These are phyloP conservation scores for Cladosporium cucumerinum DNA, from an alignment of 2,329 filamentous ascomycete species.

Conservation along the genomic window DNA sequence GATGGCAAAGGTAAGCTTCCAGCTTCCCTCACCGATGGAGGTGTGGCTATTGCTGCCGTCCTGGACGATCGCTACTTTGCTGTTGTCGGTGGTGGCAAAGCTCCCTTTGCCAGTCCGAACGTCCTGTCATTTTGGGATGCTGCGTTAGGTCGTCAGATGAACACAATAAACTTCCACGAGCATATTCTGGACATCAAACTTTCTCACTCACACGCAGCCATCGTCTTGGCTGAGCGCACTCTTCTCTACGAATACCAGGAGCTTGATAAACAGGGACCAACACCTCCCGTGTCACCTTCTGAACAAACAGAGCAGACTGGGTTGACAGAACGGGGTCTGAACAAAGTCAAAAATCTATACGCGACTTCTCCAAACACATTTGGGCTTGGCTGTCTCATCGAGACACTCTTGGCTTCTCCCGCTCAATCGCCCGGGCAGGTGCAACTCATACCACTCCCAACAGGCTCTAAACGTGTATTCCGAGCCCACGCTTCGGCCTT, in stretches of 20 bases:
- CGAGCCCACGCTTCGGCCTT: constrained; percentile 81
- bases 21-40: constrained; percentile 19
- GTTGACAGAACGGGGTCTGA: constrained; percentile 24
- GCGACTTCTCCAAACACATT: constrained; percentile 82
- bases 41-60: constrained; percentile 30
- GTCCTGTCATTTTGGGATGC: constrained; percentile 74
- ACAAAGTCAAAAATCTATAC: constrained; percentile 56
- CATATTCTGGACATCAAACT: constrained; percentile 77
- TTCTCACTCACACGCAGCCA: constrained; percentile 70
- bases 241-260: constrained; percentile 33
- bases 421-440: constrained; percentile 86
- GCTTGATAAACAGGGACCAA: constrained; percentile 37
- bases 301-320: constrained; percentile 16
- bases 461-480: constrained; percentile 85
- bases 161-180: constrained; percentile 74
- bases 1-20: constrained; percentile 4
- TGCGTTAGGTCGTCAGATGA: constrained; percentile 68
- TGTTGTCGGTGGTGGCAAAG: constrained; percentile 78
- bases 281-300: constrained; percentile 55
- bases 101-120: constrained; percentile 30
- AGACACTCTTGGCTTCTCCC: constrained; percentile 74
- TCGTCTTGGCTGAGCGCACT: constrained; percentile 56
- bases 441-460: constrained; percentile 75
- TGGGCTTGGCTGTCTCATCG: constrained; percentile 74
- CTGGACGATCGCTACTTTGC: constrained; percentile 62